Evolutionary conservation across 805 yeast species (phyloP), one percentile per base, ranked within the genome.

Genomic region (Myxozyma monticola): DNA sequence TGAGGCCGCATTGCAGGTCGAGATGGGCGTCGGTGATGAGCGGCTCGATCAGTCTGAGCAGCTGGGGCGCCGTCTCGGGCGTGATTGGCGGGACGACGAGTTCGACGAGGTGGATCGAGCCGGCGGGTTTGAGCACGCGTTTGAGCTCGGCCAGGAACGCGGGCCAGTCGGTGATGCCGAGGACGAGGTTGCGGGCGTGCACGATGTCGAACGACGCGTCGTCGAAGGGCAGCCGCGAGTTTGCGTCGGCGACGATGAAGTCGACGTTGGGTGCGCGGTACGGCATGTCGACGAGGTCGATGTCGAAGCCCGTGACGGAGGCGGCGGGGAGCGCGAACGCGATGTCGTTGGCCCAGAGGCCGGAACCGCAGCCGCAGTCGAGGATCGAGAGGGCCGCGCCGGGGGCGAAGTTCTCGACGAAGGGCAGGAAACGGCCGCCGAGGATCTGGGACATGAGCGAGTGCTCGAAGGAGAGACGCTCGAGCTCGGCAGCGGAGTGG

Each of bases 341-440:
- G 20, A 50, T n/a, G 30, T 50, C 54, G 42, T 29, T 42, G 7
- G 50, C 50, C 54, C 54, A 50, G 4, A 30, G 29, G 21, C 54
- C 54, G 37, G 54, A 37, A 21, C 50, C 50, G 25, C 43, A 36
- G 29, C 50, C 49, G 39, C 46, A 40, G 37, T 50, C 54, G 12
- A 50, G 48, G 30, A 50, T 37, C 22, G 10, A 18, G 38, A 50
- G 36, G 31, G 15, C 26, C 10, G 31, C 25, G 36, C 45, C 25
- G 10, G 37, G 14, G 25, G 18, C 41, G 41, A 45, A 45, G 42
- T 50, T 45, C 34, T 37, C 54, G 7, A 50, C 31, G 14, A 38
- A 21, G 37, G 54, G 54, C 30, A 50, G 41, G 24, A 50, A 50
- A 15, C 54, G 38, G 40, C 50, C 49, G 33, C 54, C 54, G 31